These are phyloP conservation scores for Ceratocystis diversiconidia DNA, from an alignment of 2,329 filamentous ascomycete genomes.

Conservation along the genomic window DNA sequence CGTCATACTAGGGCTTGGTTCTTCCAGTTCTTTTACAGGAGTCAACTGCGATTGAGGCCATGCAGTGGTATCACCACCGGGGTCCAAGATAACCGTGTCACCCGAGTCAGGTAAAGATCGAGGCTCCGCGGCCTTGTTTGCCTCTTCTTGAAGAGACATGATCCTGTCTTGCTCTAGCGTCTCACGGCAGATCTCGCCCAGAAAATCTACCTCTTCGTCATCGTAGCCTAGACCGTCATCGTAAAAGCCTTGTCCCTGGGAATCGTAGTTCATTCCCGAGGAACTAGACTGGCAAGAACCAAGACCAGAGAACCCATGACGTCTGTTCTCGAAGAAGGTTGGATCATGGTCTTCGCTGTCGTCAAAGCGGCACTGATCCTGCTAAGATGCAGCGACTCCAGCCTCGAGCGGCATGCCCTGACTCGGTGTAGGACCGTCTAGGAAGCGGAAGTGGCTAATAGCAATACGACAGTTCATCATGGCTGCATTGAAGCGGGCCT, in stretches of 20 bases:
- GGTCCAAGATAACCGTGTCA: not conserved
- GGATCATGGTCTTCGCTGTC: not conserved
- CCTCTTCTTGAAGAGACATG: not conserved
- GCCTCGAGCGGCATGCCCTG: slow-evolving; percentile 10
- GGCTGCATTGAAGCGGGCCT: slow-evolving; percentile 80
- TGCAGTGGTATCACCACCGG: not conserved
- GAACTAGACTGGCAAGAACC: not conserved
- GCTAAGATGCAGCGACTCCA: slow-evolving; percentile 15
- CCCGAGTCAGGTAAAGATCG: not conserved
- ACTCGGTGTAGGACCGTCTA: slow-evolving; percentile 35
- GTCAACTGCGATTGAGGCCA: not conserved
- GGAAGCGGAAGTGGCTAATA: slow-evolving; percentile 60
- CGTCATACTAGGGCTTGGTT: not conserved
- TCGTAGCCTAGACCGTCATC: not conserved
- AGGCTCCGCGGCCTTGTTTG: not conserved
- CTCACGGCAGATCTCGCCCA: slow-evolving; percentile 3
- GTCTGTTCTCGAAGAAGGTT: not conserved
- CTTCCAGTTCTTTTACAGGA: not conserved
- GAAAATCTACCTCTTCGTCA: slow-evolving; percentile 3
- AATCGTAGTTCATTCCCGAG: not conserved
- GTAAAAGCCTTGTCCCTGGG: not conserved
- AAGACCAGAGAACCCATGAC: not conserved
- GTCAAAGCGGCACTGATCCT: slow-evolving; percentile 12
- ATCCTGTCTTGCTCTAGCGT: not conserved
- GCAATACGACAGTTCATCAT: slow-evolving; percentile 83